Base-by-base conservation (phyloP, 495 filamentous ascomycete species). In the Chlorociboria aeruginascens region DNA sequence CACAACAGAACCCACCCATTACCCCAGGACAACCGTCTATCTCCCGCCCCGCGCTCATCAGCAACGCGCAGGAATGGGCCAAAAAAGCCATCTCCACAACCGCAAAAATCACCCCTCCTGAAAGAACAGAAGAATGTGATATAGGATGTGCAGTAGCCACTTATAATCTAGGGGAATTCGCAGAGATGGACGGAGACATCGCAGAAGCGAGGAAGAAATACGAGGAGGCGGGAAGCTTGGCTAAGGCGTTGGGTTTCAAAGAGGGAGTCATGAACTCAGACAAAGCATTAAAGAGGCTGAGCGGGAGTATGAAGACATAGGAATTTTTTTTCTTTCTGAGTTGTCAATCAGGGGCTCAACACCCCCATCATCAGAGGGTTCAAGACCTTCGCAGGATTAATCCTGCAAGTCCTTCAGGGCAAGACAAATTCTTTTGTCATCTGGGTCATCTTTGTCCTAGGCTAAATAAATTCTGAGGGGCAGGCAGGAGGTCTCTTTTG, bases 111-210 rank as follows among this genome's bases (percentile, higher is more conserved):
- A 47, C 66, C 25, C 71, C 75, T 11, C 70, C 73, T 7, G 58
- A 80, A n/a, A 68, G 83, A 39, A 86, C 79, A 4, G 72, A 81
- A 30, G 85, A 93, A 59, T 97, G 92, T 60, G 87, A 94, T 65
- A 54, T 79, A n/a, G 84, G 78, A 11, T 96, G 92, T 61, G 83
- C 81, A 0, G 81, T 77, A 8, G 85, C 90, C n/a, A 82, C 81
- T 35, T 79, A 85, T 61, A 95, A 94, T 63, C 71, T 96, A 39
- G 92, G 80, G 10, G 82, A 89, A 50, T 76, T 98, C 52, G 81
- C 86, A 1, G 73, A 82, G 50, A 76, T 87, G 69, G 63, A 77
- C 41, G 80, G 82, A 2, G 69, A 83, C 55, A 49, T 64, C 0
- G 66, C 69, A n/a, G 74, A 83, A 53, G 92, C 92, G 11, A 66